A percentile compares a stretch with the other conserved stretches of the same genome.
Conservation (phyloP, 148 eudicot species). For the Limonium bicolor region DNA sequence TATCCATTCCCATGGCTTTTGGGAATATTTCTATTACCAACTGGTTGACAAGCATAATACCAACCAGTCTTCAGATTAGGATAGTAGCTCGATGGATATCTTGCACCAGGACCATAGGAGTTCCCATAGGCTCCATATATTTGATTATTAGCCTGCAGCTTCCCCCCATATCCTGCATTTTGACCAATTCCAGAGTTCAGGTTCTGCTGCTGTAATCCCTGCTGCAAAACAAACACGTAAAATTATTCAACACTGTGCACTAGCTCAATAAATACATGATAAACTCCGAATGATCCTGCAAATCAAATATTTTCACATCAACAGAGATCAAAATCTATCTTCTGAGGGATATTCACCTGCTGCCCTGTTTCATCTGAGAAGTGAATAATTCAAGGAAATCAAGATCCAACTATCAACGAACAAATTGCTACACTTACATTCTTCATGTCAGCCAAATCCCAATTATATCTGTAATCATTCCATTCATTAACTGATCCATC, state of each 20-base stretch:
- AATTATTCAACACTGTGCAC: background rate
- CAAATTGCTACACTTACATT: conserved; percentile 2
- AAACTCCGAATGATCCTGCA: background rate
- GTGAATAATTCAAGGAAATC: too few species aligned
- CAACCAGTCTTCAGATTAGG: conserved; percentile 23
- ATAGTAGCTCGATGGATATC: conserved; percentile 29
- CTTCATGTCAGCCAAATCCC: conserved; percentile 1
- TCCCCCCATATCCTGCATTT: conserved; percentile 21
- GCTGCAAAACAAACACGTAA: conserved; percentile 1
- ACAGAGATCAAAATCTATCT: too few species aligned
- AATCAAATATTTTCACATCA: too few species aligned
- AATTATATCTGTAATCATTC: conserved; percentile 30
- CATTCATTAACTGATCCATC: conserved; percentile 21
- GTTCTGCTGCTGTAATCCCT: conserved; percentile 22
- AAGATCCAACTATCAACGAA: too few species aligned
- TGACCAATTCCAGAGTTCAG: conserved; percentile 18
- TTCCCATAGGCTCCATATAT: conserved; percentile 23
- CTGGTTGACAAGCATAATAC: conserved; percentile 19
- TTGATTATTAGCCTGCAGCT: conserved; percentile 21
- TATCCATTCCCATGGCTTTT: conserved; percentile 24
- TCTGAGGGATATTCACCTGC: too few species aligned
- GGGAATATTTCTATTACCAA: conserved; percentile 18
- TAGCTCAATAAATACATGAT: background rate
- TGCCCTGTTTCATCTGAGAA: too few species aligned
- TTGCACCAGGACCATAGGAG: conserved; percentile 21